A percentile compares a stretch with the other conserved stretches of the same genome.
phyloP scores from a whole-genome alignment of 83 land plant species.

The Picea abies region DNA sequence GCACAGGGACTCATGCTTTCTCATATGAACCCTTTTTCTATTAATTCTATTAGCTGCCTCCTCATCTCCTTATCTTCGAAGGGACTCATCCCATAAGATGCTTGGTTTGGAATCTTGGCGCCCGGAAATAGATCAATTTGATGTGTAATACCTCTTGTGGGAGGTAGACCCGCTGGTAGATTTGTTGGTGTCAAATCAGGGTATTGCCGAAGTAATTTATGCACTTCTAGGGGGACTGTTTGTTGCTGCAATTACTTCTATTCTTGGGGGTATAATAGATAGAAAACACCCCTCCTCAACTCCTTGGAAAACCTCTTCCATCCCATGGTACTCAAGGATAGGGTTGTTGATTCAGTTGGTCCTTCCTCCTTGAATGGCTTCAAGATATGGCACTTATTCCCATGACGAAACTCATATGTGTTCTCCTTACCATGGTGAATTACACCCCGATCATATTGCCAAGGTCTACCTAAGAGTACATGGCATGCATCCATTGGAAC shows the following conservation, averaged over 20 bases:
- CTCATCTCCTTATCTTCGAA: slow-evolving; percentile 2
- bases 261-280: not conserved
- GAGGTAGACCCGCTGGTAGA: slow-evolving; percentile 14
- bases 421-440: too few relatives aligned
- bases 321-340: not conserved
- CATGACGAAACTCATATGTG: not conserved
- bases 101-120: slow-evolving; percentile 18
- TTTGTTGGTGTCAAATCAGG: not conserved
- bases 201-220: not conserved
- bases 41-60: not conserved
- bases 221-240: not conserved
- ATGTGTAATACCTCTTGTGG: not conserved
- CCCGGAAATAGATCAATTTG: slow-evolving; percentile 14
- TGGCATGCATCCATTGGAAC: too few relatives aligned
- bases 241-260: not conserved
- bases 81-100: slow-evolving; percentile 6
- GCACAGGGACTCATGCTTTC: slow-evolving; percentile 19
- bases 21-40: not conserved
- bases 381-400: not conserved
- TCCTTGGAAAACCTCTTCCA: not conserved
- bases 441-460: too few relatives aligned
- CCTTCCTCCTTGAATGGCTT: not conserved
- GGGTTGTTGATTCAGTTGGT: not conserved
- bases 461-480: too few relatives aligned
- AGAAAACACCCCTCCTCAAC: not conserved